Base-by-base conservation (phyloP, 345 rosid genomes). In the Schrenkiella parvula region DNA sequence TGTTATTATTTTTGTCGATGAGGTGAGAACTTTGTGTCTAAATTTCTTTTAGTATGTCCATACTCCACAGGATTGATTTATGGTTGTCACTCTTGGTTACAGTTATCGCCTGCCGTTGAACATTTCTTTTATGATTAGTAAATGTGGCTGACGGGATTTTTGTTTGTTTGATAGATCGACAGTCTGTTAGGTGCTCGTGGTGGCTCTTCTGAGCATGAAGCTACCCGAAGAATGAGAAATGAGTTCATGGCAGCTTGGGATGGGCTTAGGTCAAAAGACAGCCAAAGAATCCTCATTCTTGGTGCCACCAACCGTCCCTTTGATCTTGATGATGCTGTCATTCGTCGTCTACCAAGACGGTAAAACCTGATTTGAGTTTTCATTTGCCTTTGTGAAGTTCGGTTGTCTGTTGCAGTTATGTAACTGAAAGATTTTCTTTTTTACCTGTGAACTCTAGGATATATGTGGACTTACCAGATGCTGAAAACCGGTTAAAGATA, bases 201-300 rank as follows among this genome's bases (percentile, higher is more conserved):
- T 23, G 93, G 96, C 81, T 83, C 95, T 59, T 88, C 72, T 29
- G 97, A 95, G 78, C 97, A 95, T 2, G 99, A 95, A 73, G 97
- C 96, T 35, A 93, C 99, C 39, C 83, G 99, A 83, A 86, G 99
- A 84, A 95, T 91, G 99, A 87, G 96, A 78, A 95, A 95, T 63
- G 99, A 95, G 75, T 95, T 95, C 80, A 95, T 95, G 99, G 92
- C 99, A 44, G 97, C 99, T 55, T 95, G 99, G 99, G 99, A 95
- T 73, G 97, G 97, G 65, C 82, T 93, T 75, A 87, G 96, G 79
- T 85, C 97, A 41, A 91, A 91, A 80, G 97, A 89, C 53, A 93
- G 92, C 79, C 95, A 93, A 80, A 86, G 92, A 69, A 89, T 95
- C 67, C 95, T 95, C 58, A 87, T 95, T 70, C 96, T 95, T 18